Evolutionary conservation across 805 yeast genomes (phyloP), one percentile per base, ranked within the genome.

Genomic region (Lachancea dasiensis): DNA sequence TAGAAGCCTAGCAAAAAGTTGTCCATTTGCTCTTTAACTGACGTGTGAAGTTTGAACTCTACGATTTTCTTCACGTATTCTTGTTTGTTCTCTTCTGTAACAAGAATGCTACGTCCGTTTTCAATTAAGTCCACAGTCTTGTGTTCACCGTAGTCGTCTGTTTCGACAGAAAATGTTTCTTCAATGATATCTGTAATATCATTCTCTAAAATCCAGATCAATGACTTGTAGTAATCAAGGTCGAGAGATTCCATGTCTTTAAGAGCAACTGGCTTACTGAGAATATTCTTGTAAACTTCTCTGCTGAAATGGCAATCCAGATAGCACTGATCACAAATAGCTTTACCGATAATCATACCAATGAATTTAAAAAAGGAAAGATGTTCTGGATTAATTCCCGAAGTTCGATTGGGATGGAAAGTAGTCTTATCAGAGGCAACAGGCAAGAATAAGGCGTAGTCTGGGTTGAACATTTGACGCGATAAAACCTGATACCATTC

Each of bases 401-500:
- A 86, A 0, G 94, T 80, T 45, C 96, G 68, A 56, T 90, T 90
- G 3, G 98, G 97, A 60, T 90, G 97, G 71, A 87, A 92, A 0
- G 97, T 86, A 0, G 95, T 86, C 46, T 81, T 81, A 52, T 90
- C 97, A 6, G 95, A 76, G 0, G 95, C 84, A 30, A 87, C 95
- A 0, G 97, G 95, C 1, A 82, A 69, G 57, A 90, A 92, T 45
- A 92, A 65, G 0, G 95, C 97, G 64, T 87, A 87, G 52, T 86
- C 95, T 0, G 97, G 94, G 56, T 90, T 87, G 64, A 92, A 86
- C 86, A 92, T 89, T 58, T 90, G 97, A 45, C 96, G 71, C 0
- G 96, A 79, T 32, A 92, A 63, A 4, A 89, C 95, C 57, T 89
- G 97, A 54, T 81, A 89, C 98, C 98, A 92, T 59, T 92, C 99